Conservation (phyloP, 352 stramenopile species). For the Globisporangium rhizosaccharum region DNA sequence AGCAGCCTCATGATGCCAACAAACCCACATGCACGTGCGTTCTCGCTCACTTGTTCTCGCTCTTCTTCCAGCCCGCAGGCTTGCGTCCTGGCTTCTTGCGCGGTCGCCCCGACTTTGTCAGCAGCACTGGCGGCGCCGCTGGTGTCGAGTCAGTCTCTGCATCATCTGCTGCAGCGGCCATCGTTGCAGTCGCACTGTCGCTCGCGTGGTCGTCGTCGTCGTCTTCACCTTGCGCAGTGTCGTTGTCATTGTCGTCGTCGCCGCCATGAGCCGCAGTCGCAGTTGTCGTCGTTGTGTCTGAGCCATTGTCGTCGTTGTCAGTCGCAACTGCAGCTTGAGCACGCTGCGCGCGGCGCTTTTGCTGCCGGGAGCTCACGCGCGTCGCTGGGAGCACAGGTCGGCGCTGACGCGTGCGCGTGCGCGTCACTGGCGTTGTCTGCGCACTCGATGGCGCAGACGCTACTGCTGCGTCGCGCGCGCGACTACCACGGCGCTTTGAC, state of each 20-base stretch:
- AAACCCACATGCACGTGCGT: no score
- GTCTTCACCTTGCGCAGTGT: constrained; percentile 26
- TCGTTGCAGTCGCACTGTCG: constrained; percentile 15
- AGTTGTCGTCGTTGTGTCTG: neutral
- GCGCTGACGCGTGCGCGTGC: constrained; percentile 32
- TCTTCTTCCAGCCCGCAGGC: constrained; percentile 15
- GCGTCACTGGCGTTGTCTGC: constrained; percentile 24
- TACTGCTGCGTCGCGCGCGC: constrained; percentile 11
- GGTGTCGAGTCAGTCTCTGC: neutral
- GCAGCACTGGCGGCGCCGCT: constrained; percentile 12
- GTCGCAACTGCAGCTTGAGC: constrained; percentile 28
- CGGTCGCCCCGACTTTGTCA: constrained; percentile 35
- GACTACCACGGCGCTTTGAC: constrained; percentile 12
- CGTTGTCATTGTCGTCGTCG: constrained; percentile 14
- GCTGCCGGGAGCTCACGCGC: constrained; percentile 58
- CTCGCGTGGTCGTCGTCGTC: constrained; percentile 27
- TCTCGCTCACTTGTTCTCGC: constrained; percentile 6
- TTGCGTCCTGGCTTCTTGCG: constrained; percentile 60
- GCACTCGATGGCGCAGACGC: constrained; percentile 9
- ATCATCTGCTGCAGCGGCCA: neutral
- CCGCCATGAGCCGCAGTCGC: constrained; percentile 4
- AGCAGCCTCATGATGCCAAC: no score
- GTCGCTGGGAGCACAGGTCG: constrained; percentile 45
- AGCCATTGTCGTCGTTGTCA: constrained; percentile 14
- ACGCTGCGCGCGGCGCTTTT: constrained; percentile 40